Conservation (phyloP, 2,329 filamentous ascomycete genomes). For the Metarhizium robertsii region DNA sequence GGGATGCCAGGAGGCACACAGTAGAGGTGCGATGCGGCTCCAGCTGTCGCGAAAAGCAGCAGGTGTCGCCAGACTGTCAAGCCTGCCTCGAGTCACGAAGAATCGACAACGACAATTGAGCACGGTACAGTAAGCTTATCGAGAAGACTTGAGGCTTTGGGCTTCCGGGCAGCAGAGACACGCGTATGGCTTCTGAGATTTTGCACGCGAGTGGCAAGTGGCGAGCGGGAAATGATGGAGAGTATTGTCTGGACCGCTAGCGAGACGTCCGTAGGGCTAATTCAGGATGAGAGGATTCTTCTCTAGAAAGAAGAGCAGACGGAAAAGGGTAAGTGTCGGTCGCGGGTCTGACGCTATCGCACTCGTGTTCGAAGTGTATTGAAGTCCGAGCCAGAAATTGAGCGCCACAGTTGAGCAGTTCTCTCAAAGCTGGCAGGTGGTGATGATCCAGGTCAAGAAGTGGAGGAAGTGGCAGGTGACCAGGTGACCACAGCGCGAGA, state of each 20-base stretch:
- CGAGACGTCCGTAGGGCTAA: not conserved
- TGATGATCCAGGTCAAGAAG: not conserved
- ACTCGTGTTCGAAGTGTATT: not conserved
- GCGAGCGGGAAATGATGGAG: not conserved
- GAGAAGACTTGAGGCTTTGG: not conserved
- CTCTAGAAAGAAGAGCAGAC: not conserved
- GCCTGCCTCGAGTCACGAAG: not conserved
- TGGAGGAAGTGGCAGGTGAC: conserved; percentile 2
- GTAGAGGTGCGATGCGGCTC: not conserved
- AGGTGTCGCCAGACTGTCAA: conserved; percentile 2
- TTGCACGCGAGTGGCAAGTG: not conserved
- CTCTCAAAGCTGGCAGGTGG: not conserved
- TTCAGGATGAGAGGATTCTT: not conserved
- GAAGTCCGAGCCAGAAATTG: not conserved
- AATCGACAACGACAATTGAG: not conserved
- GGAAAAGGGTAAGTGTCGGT: not conserved
- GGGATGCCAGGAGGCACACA: conserved; percentile 5
- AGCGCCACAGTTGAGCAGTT: not conserved
- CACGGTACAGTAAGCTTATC: not conserved
- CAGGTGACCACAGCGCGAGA: conserved; percentile 2
- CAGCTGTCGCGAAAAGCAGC: conserved; percentile 3
- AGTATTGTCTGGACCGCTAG: not conserved
- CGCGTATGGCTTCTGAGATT: not conserved
- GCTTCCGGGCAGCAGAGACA: not conserved
- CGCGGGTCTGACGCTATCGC: not conserved